These are phyloP conservation scores for Aspergillus puulaauensis DNA, from an alignment of 2,329 filamentous ascomycete genomes.

Conservation along the genomic window DNA sequence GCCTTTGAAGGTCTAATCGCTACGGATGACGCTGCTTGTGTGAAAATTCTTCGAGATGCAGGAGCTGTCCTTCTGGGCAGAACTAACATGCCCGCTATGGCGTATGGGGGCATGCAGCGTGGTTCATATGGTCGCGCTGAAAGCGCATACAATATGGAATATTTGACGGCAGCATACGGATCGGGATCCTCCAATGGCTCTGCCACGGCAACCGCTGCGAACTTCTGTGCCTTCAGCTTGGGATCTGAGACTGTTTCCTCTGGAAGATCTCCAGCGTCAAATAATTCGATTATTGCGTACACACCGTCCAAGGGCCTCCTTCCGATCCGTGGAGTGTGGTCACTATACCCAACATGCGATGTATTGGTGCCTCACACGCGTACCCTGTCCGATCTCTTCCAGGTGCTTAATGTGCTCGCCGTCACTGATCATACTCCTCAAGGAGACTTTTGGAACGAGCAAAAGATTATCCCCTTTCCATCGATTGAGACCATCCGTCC, in stretches of 20 bases:
- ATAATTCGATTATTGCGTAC: conserved; percentile 57
- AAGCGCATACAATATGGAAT: conserved; percentile 56
- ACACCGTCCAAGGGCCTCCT: conserved; percentile 56
- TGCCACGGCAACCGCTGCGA: conserved; percentile 51
- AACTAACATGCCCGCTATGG: conserved; percentile 63
- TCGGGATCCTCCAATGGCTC: conserved; percentile 61
- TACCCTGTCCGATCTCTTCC: conserved; percentile 51
- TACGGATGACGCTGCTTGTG: conserved; percentile 54
- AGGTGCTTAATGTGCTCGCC: conserved; percentile 50
- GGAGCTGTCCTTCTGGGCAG: conserved; percentile 55
- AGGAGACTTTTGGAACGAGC: conserved; percentile 58
- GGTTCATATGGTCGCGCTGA: conserved; percentile 58
- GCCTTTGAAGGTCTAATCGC: conserved; percentile 54
- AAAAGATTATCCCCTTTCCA: conserved; percentile 47
- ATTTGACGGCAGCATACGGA: conserved; percentile 55
- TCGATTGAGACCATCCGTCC: conserved; percentile 31
- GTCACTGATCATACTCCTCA: conserved; percentile 40
- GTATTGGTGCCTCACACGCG: conserved; percentile 55
- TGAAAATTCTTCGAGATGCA: conserved; percentile 47
- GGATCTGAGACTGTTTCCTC: conserved; percentile 58
- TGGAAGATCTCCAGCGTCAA: conserved; percentile 56
- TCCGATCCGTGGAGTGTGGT: conserved; percentile 54
- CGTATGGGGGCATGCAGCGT: conserved; percentile 58
- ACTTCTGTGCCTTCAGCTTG: conserved; percentile 54
- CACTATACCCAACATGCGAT: conserved; percentile 58